Percentiles rank a stretch among this genome's conserved stretches.
Evolutionary conservation across 768 basidiomycete species (phyloP).

Genomic region (Leucosporidium scottii): DNA sequence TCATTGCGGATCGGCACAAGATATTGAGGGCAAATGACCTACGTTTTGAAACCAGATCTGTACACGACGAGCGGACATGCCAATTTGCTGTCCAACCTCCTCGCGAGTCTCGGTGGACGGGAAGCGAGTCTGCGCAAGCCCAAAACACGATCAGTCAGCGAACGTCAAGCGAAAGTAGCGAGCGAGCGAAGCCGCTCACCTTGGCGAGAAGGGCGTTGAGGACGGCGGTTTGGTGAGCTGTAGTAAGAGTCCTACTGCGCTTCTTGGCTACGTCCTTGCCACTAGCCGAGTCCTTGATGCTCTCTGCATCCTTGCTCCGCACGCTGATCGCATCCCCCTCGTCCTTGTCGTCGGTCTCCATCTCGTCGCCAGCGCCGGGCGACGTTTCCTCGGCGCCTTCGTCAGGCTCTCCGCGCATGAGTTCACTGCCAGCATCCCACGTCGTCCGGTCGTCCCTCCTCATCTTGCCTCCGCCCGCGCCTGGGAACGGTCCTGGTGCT

Average conservation of each 20-base stretch:
- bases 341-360: neutral
- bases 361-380: neutral
- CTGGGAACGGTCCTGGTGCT: neutral
- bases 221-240: slow-evolving; percentile 81
- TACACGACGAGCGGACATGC: slow-evolving; percentile 81
- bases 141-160: neutral
- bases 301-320: neutral
- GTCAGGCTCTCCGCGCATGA: neutral
- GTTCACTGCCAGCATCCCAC: neutral
- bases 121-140: slow-evolving; percentile 62
- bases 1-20: no score
- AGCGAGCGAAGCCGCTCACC: slow-evolving; percentile 46
- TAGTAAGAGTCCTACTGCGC: slow-evolving; percentile 73
- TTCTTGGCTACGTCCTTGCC: slow-evolving; percentile 25
- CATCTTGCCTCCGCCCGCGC: neutral
- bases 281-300: neutral
- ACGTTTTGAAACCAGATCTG: slow-evolving; percentile 48
- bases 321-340: neutral
- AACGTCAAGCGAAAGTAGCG: neutral
- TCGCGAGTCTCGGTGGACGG: slow-evolving; percentile 81
- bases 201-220: slow-evolving; percentile 77
- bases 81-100: slow-evolving; percentile 76
- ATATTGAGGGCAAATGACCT: neutral
- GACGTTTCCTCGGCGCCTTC: neutral
- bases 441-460: neutral